These are phyloP conservation scores for Vitis cinerea DNA, from an alignment of 164 flowering plant species.

Conservation along the genomic window DNA sequence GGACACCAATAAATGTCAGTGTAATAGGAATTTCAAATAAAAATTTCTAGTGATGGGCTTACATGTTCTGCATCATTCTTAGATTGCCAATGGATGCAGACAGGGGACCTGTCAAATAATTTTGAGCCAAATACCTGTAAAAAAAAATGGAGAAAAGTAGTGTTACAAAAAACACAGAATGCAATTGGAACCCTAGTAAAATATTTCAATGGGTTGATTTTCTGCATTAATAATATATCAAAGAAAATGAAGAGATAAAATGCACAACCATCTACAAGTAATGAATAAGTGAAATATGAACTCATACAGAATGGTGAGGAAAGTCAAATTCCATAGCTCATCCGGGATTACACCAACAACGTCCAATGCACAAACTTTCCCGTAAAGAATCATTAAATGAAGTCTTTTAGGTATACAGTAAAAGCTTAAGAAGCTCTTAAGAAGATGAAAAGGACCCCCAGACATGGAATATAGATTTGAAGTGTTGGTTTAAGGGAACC, in stretches of 20 bases:
- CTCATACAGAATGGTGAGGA: slow-evolving; percentile 29
- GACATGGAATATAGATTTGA: neutral
- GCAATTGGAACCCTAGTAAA: neutral
- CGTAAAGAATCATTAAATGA: neutral
- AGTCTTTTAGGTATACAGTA: neutral
- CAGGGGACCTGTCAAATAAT: slow-evolving; percentile 66
- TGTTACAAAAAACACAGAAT: neutral
- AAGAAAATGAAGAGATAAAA: slow-evolving; percentile 2
- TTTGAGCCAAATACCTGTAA: slow-evolving; percentile 55
- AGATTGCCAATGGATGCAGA: slow-evolving; percentile 58
- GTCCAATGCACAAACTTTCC: slow-evolving; percentile 26
- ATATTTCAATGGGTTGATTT: neutral
- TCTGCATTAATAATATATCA: neutral
- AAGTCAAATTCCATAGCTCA: slow-evolving; percentile 32
- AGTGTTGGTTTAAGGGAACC: neutral
- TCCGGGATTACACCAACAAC: slow-evolving; percentile 26
- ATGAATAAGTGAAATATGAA: neutral
- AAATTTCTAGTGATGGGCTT: slow-evolving; percentile 10
- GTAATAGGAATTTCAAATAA: neutral
- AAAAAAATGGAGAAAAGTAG: neutral
- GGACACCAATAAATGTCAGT: too few relatives aligned
- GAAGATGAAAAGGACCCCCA: neutral
- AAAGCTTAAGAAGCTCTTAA: neutral
- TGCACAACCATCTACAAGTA: neutral
- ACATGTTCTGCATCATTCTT: slow-evolving; percentile 50